Base-by-base conservation (phyloP, 1,139 yeast species). In the Magnusiomyces sp. region DNA sequence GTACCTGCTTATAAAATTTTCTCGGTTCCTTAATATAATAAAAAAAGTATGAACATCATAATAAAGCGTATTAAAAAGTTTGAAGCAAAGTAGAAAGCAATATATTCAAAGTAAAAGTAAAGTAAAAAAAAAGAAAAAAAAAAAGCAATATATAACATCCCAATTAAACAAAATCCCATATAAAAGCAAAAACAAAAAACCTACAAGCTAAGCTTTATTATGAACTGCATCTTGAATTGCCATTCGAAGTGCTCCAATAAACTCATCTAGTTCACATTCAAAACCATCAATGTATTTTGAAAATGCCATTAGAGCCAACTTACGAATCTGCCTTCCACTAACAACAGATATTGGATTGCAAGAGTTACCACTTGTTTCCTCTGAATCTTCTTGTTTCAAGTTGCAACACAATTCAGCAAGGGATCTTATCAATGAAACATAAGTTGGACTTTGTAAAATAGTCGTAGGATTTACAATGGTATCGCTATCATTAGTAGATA, bases 251-350 rank as follows among this genome's bases (percentile, higher is more conserved):
- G 44, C 17, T 13, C 13, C 13, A 20, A 41, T 16, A 20, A 41
- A 27, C n/a, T 29, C 19, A 7, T 41, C 44, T n/a, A 41, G 20
- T 7, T 34, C 16, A n/a, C 36, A 41, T 3, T 20, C 7, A 13
- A 14, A 6, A 3, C 13, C 20, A 6, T 14, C 11, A 3, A 10
- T n/a, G 4, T 16, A n/a, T 5, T n/a, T 34, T 4, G 36, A 34
- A 41, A 41, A 41, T 2, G 44, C 44, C 36, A 41, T 6, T 2
- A 41, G 36, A 11, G 44, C 44, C 17, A 41, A 23, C 11, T 37
- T 17, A 3, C 44, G 34, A 29, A 41, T 20, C 23, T 41, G 44
- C 13, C 44, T 17, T 2, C 44, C 44, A 9, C 23, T 20, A 11
- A 41, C 11, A 3, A 17, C n/a, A 5, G 40, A 27, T 10, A 38